A percentile compares a stretch with the other conserved stretches of the same genome.
Conservation (phyloP, 2,329 filamentous ascomycete genomes). For the Reticulascus tulasneorum region DNA sequence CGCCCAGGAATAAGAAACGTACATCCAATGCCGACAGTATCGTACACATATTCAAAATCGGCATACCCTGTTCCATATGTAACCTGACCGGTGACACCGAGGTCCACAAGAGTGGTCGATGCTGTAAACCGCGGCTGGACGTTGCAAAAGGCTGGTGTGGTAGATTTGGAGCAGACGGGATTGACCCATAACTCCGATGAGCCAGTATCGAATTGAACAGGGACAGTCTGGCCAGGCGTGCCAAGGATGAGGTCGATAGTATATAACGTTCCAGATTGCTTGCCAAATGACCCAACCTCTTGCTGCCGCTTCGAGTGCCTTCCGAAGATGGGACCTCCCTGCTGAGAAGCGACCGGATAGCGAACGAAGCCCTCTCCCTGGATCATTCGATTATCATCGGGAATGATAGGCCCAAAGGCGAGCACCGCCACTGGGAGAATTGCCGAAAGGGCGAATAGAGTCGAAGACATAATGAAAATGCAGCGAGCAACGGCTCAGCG, state of each 20-base stretch:
- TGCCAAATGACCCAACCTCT: conserved; percentile 18
- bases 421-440: no score
- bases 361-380: no score
- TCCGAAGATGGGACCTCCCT: no score
- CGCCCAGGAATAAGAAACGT: conserved; percentile 15
- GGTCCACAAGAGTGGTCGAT: conserved; percentile 24
- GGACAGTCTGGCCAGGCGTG: conserved; percentile 32
- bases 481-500: no score
- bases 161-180: conserved; percentile 30
- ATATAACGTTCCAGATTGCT: conserved; percentile 28
- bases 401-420: no score
- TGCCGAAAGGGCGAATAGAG: no score
- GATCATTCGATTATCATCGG: no score
- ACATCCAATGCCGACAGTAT: conserved; percentile 28
- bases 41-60: conserved; percentile 29
- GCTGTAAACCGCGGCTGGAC: conserved; percentile 24
- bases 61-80: conserved; percentile 28
- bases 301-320: conserved; percentile 28
- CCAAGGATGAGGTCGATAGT: conserved; percentile 33
- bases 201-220: conserved; percentile 37
- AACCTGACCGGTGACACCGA: conserved; percentile 20
- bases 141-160: conserved; percentile 22
- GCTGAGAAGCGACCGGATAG: no score
- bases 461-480: no score
- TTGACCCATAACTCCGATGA: conserved; percentile 40